These are phyloP conservation scores for Lotmaria passim DNA, from an alignment of 208 protist genomes.

Conservation along the genomic window DNA sequence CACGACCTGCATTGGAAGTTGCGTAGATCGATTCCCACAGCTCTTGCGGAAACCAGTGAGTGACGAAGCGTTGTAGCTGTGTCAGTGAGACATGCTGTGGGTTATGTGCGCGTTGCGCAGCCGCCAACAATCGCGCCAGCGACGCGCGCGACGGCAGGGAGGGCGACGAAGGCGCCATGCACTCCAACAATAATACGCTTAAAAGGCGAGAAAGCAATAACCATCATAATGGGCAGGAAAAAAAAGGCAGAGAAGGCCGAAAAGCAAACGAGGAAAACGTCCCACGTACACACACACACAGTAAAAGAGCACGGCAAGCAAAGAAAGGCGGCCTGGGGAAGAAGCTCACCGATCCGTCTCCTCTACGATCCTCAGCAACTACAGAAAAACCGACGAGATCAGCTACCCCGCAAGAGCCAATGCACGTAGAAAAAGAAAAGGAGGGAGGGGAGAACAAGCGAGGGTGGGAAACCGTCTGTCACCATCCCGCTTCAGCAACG, in stretches of 20 bases:
- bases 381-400: too few relatives aligned
- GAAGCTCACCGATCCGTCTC: too few relatives aligned
- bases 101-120: conserved; percentile 5
- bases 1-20: too few relatives aligned
- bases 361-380: too few relatives aligned
- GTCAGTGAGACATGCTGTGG: neutral
- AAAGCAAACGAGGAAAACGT: neutral
- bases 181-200: neutral
- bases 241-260: neutral
- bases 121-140: conserved; percentile 17
- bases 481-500: too few relatives aligned
- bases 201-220: neutral
- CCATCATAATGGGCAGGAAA: neutral
- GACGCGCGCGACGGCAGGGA: conserved; percentile 17
- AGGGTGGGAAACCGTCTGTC: too few relatives aligned
- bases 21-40: conserved; percentile 21
- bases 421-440: too few relatives aligned
- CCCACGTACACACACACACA: too few relatives aligned
- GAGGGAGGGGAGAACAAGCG: too few relatives aligned
- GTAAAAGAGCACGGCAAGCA: too few relatives aligned
- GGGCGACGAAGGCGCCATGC: conserved; percentile 24
- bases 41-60: conserved; percentile 21
- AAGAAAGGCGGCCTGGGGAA: too few relatives aligned
- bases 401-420: too few relatives aligned
- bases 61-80: conserved; percentile 19